These are phyloP conservation scores for Rhodotorula sp. DNA, from an alignment of 1,284 basidiomycete species.

Conservation along the genomic window DNA sequence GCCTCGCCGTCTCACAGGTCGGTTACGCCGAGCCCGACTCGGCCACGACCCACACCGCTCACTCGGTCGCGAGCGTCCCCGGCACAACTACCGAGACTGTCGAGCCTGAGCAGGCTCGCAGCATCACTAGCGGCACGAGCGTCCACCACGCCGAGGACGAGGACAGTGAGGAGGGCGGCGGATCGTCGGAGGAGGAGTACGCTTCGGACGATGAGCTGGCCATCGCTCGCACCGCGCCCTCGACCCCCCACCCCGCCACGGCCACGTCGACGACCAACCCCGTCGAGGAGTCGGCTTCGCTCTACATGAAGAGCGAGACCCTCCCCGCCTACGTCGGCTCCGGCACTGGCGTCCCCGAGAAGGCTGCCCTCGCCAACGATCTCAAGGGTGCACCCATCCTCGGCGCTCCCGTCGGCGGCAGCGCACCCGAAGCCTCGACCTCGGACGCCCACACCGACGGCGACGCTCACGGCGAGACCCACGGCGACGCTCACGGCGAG, in stretches of 20 bases:
- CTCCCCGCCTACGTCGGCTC: conserved; percentile 29
- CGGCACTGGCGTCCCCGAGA: conserved; percentile 17
- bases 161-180: conserved; percentile 33
- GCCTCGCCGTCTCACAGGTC: conserved; percentile 30
- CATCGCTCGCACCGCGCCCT: conserved; percentile 23
- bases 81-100: conserved; percentile 5
- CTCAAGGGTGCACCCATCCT: conserved; percentile 21
- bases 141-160: conserved; percentile 12
- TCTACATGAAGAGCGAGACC: conserved; percentile 23
- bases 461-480: conserved; percentile 1
- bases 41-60: conserved; percentile 1
- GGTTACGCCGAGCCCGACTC: conserved; percentile 19
- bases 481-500: background rate
- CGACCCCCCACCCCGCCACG: conserved; percentile 1
- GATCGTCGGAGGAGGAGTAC: conserved; percentile 37
- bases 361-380: conserved; percentile 20
- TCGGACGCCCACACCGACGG: background rate
- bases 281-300: background rate
- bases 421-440: background rate
- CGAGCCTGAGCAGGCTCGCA: conserved; percentile 4
- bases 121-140: background rate
- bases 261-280: too few species aligned
- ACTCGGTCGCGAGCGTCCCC: conserved; percentile 16
- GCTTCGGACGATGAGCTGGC: conserved; percentile 27
- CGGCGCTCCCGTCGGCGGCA: conserved; percentile 11